These are phyloP conservation scores for Globisporangium nunn DNA, from an alignment of 352 stramenopile species.

Conservation along the genomic window DNA sequence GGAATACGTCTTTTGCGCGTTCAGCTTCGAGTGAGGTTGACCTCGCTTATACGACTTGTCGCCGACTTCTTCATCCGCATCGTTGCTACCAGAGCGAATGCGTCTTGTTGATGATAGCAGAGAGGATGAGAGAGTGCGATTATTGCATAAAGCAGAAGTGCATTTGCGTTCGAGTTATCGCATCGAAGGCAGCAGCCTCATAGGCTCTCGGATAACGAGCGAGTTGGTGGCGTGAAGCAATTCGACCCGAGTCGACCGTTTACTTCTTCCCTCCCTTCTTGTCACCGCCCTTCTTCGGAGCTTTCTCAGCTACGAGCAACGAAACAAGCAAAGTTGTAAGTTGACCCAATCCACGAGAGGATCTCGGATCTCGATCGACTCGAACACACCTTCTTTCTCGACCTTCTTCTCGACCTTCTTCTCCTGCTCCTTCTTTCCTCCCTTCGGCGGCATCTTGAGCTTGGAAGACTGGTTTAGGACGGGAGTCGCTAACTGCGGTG, in stretches of 20 bases:
- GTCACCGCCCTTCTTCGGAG: slow-evolving; percentile 26
- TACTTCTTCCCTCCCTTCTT: slow-evolving; percentile 45
- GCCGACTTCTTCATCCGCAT: neutral
- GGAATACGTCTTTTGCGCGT: neutral
- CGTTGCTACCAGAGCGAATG: neutral
- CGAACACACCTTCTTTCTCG: slow-evolving; percentile 15
- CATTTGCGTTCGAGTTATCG: neutral
- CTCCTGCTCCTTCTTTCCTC: slow-evolving; percentile 16
- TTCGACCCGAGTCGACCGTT: neutral
- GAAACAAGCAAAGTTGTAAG: neutral
- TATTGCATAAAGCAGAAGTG: neutral
- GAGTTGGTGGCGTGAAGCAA: neutral
- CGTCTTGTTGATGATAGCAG: too few relatives aligned
- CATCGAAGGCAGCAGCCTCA: neutral
- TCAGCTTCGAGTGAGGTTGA: too few relatives aligned
- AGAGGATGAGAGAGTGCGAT: neutral
- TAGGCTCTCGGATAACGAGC: too few relatives aligned
- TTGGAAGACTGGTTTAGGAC: too few relatives aligned
- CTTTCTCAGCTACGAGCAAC: neutral
- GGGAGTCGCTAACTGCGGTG: too few relatives aligned
- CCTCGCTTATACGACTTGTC: too few relatives aligned
- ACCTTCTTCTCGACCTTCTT: slow-evolving; percentile 23
- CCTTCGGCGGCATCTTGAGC: slow-evolving; percentile 11
- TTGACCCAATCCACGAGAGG: neutral
- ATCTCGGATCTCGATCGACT: neutral